Base-by-base conservation (phyloP, 768 basidiomycete genomes). In the Crucibulum laeve region DNA sequence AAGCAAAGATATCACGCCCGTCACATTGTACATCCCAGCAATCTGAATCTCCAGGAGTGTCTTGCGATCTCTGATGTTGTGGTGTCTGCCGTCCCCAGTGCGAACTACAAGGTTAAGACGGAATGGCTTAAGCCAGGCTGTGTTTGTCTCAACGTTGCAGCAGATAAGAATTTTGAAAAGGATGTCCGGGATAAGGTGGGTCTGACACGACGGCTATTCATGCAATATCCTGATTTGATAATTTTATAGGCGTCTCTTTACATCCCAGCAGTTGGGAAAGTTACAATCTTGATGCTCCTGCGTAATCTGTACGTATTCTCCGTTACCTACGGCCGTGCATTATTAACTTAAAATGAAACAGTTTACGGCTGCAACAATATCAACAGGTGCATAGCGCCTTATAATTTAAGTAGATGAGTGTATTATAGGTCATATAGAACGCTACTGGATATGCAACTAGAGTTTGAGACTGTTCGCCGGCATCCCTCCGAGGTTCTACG, bases 221-320 rank as follows among this genome's bases (percentile, higher is more conserved):
- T 33, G 43, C 25, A 30, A 7, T 23, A 28, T 23, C 5, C n/a
- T 25, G 18, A 30, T 30, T 15, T 42, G 38, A 5, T 34, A 28
- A 18, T 35, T 22, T 42, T 45, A 0, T 45, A 92, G 93, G 94
- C 93, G 8, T 91, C 92, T 11, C 71, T 99, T 46, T 97, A 97
- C 62, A 75, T 98, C 50, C 93, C 95, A 6, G 85, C 91, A 4
- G 91, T 99, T n/a, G 96, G 96, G 15, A 96, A 95, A 67, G 88
- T 96, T 45, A 99, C 96, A 1, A 96, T 97, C 52, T 70, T 94
- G 58, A 95, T 99, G 91, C 76, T 99, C n/a, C 76, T 96, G 56
- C 80, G 95, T 37, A 99, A 99, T 61, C 58, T 99, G 87, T 93
- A 60, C 58, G 91, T 70, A 4, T 1, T 33, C 39, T 37, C 35